Evolutionary conservation across 805 yeast genomes (phyloP).

Genomic region (Nakazawaea pomicola): DNA sequence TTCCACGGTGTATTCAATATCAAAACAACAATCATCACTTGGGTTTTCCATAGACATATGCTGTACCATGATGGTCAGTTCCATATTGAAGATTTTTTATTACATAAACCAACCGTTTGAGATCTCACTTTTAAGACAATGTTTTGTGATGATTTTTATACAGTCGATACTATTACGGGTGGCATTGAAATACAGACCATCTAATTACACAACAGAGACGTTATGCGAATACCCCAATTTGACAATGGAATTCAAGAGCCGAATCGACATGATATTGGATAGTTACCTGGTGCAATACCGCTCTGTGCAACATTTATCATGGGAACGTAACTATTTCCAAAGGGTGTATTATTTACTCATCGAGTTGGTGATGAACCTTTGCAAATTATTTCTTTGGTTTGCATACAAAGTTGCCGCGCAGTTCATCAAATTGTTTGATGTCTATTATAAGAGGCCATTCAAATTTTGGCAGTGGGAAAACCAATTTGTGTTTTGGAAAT

Average conservation of each 20-base stretch:
- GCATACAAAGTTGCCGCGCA: constrained; percentile 26
- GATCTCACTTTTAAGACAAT: constrained; percentile 69
- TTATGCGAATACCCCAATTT: constrained; percentile 26
- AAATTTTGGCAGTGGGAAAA: constrained; percentile 86
- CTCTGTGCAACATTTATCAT: neutral
- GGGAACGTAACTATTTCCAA: neutral
- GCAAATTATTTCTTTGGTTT: constrained; percentile 14
- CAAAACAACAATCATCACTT: constrained; percentile 54
- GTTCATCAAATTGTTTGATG: constrained; percentile 60
- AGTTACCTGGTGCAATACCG: constrained; percentile 15
- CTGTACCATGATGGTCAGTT: constrained; percentile 81
- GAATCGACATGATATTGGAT: constrained; percentile 19
- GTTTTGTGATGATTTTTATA: constrained; percentile 78
- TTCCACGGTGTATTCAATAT: constrained; percentile 68
- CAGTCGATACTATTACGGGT: constrained; percentile 62
- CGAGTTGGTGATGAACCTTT: neutral
- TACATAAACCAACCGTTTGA: constrained; percentile 81
- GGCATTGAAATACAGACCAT: constrained; percentile 55
- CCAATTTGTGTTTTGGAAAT: constrained; percentile 55
- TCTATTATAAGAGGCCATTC: constrained; percentile 57
- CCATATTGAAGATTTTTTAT: constrained; percentile 68
- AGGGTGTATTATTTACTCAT: neutral
- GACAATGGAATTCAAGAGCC: constrained; percentile 25
- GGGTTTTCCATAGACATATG: constrained; percentile 93
- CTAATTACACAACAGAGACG: constrained; percentile 32